Evolutionary conservation across 805 yeast species (phyloP), one percentile per base, ranked within the genome.

Genomic region (Vanderwaltozyma tropicalis): DNA sequence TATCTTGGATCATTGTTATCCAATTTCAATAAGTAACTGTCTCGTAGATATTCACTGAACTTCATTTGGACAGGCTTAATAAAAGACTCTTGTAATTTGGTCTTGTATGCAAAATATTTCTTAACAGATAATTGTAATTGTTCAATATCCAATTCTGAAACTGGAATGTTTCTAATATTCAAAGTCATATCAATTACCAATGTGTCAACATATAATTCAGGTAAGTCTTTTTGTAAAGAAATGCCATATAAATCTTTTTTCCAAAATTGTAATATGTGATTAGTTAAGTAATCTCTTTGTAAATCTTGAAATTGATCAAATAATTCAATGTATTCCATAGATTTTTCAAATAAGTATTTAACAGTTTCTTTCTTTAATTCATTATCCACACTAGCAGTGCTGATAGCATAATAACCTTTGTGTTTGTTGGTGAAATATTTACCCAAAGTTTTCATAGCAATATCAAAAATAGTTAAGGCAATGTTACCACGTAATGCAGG

Each of bases 401-500:
- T 40, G 13, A 49, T 47, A 4, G 56, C 53, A 41, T 53, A 52
- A 30, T 53, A 58, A 10, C 63, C 64, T 26, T 45, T 48, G 34
- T 59, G 62, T 31, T 54, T 59, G 19, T 56, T 55, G 31, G 52
- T 39, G 31, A 48, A 53, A 32, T 46, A 35, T 33, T 55, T 48
- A 16, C 55, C 57, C 21, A 78, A 47, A 3, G 72, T 63, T 50
- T 76, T 59, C 63, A 78, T 64, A 40, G 78, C 77, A 51, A 77
- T 62, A 66, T 89, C 76, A 66, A 78, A 76, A 45, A 89, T 70
- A 0, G 83, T 71, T 40, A 80, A 57, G 1, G 82, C 82, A 38
- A 82, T 68, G 51, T 80, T 86, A 39, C 92, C 89, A 42, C 72
- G 71, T 41, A 82, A 57, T 0, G 86, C 89, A 7, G 89, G 88